A percentile compares a stretch with the other conserved stretches of the same genome.
These are phyloP conservation scores for Exophiala calicioides DNA, from an alignment of 2,329 filamentous ascomycete genomes.

Conservation along the genomic window DNA sequence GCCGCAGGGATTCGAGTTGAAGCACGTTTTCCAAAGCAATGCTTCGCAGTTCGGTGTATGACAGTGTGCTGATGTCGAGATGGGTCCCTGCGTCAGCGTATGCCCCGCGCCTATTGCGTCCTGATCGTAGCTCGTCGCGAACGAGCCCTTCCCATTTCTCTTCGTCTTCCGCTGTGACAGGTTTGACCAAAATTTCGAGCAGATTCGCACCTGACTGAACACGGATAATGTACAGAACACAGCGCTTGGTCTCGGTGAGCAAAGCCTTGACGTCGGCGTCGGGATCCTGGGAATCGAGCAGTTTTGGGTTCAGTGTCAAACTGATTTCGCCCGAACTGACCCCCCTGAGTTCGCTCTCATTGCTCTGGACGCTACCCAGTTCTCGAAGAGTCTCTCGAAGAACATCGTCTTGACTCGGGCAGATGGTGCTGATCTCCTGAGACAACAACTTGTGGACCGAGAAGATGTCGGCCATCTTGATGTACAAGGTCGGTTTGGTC, in stretches of 20 bases:
- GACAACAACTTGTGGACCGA: conserved; percentile 89
- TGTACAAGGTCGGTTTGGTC: conserved; percentile 96
- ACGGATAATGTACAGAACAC: conserved; percentile 95
- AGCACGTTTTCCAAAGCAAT: conserved; percentile 93
- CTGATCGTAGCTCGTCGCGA: conserved; percentile 74
- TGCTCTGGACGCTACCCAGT: conserved; percentile 92
- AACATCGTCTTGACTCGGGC: conserved; percentile 78
- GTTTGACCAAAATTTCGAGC: conserved; percentile 93
- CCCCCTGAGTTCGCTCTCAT: conserved; percentile 87
- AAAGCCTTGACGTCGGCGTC: conserved; percentile 88
- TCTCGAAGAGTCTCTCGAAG: conserved; percentile 91
- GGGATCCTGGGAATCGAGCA: conserved; percentile 87
- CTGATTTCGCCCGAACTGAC: conserved; percentile 87
- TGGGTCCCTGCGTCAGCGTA: conserved; percentile 83
- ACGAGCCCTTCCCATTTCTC: conserved; percentile 81
- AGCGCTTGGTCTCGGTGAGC: conserved; percentile 98
- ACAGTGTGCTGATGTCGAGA: conserved; percentile 85
- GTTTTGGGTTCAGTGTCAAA: conserved; percentile 83
- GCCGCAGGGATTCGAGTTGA: conserved; percentile 79
- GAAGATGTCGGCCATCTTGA: conserved; percentile 98
- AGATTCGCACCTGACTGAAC: conserved; percentile 89
- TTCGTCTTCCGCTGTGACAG: conserved; percentile 83
- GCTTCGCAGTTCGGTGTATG: conserved; percentile 88
- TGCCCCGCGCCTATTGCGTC: conserved; percentile 72
- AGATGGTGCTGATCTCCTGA: conserved; percentile 74